A percentile compares a stretch with the other conserved stretches of the same genome.
Conservation (phyloP, 2,329 filamentous ascomycete species). For the Colletotrichum noveboracense region DNA sequence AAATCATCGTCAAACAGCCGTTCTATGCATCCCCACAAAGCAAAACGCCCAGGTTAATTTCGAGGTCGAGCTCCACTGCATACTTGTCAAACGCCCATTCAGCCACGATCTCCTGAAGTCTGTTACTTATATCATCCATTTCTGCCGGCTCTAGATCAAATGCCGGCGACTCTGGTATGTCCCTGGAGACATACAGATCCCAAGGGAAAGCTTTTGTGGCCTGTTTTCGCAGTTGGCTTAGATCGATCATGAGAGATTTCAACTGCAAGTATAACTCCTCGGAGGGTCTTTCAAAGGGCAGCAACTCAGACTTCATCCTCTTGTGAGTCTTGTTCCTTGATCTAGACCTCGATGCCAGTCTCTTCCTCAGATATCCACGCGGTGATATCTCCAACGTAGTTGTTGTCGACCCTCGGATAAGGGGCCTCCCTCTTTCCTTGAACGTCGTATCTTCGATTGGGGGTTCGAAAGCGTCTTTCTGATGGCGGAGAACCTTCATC, state of each 20-base stretch:
- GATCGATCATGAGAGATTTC: neutral
- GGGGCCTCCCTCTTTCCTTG: neutral
- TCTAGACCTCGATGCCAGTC: neutral
- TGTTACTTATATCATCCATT: neutral
- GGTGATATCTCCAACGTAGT: neutral
- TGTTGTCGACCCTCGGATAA: neutral
- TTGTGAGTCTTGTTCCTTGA: slow-evolving; percentile 1
- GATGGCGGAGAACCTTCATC: neutral
- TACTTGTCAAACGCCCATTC: neutral
- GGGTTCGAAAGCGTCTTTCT: neutral
- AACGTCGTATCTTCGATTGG: neutral
- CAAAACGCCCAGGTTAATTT: slow-evolving; percentile 19
- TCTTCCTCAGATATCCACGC: neutral
- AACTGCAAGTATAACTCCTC: neutral
- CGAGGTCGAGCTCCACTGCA: neutral
- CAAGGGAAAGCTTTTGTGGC: neutral
- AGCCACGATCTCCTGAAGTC: slow-evolving; percentile 2
- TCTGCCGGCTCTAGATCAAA: neutral
- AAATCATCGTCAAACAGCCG: neutral
- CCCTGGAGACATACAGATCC: slow-evolving; percentile 9
- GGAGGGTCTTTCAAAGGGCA: neutral
- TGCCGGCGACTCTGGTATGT: neutral
- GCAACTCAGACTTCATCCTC: slow-evolving; percentile 1
- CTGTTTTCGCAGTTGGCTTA: neutral
- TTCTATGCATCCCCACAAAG: neutral